Conservation (phyloP, 768 basidiomycete species). For the Podaxis sp. region DNA sequence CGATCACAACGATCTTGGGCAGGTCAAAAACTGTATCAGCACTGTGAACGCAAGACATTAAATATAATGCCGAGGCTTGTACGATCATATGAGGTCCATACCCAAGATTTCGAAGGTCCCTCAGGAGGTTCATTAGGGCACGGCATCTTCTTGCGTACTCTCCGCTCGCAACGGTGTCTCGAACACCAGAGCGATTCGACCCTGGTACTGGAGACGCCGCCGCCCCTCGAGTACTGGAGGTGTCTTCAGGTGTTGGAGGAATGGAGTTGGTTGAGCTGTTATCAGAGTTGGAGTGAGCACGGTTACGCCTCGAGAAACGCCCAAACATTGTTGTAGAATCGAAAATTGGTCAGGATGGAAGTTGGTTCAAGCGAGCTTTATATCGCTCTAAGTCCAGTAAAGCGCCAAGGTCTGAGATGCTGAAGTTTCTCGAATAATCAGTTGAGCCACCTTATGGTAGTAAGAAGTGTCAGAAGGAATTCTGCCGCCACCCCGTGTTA, state of each 20-base stretch:
- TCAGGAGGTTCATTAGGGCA: conserved; percentile 34
- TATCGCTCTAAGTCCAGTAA: neutral
- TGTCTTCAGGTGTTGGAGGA: neutral
- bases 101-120: conserved; percentile 37
- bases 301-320: neutral
- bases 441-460: too few relatives aligned
- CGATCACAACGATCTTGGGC: conserved; percentile 52
- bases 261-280: neutral
- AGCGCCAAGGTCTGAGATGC: neutral
- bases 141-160: conserved; percentile 37
- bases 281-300: neutral
- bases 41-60: neutral
- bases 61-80: neutral
- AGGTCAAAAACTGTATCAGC: conserved; percentile 31
- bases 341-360: neutral
- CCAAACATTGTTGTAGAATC: neutral
- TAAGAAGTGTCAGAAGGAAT: too few relatives aligned
- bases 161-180: neutral
- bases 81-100: conserved; percentile 4
- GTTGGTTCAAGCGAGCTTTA: neutral
- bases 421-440: too few relatives aligned
- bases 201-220: neutral
- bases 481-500: too few relatives aligned
- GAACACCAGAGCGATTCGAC: neutral
- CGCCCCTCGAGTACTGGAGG: neutral